Percentiles rank a stretch among this genome's conserved stretches.
Conservation (phyloP, 768 basidiomycete genomes). For the Hortiboletus campestris region DNA sequence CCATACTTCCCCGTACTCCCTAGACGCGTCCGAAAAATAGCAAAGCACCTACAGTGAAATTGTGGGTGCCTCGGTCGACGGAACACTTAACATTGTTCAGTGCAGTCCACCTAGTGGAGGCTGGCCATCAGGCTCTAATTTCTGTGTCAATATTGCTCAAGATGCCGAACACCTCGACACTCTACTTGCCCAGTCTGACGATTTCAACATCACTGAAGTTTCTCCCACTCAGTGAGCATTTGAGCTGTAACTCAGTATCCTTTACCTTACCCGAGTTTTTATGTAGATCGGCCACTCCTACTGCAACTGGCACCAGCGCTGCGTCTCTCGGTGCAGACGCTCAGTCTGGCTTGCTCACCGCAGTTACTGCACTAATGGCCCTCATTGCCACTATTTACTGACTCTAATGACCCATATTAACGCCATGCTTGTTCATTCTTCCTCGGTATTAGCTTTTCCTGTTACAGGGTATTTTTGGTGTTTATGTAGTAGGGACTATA, state of each 20-base stretch:
- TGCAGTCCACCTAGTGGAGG: slow-evolving; percentile 59
- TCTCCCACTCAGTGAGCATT: slow-evolving; percentile 22
- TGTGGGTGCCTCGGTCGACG: slow-evolving; percentile 55
- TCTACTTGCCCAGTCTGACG: slow-evolving; percentile 69
- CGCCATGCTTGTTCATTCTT: neutral
- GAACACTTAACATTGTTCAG: slow-evolving; percentile 36
- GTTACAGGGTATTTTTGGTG: neutral
- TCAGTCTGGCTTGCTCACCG: slow-evolving; percentile 34
- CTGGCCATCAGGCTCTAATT: slow-evolving; percentile 61
- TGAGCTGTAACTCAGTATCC: neutral
- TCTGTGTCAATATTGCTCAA: slow-evolving; percentile 71
- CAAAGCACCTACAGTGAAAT: slow-evolving; percentile 41
- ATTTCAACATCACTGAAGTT: slow-evolving; percentile 50
- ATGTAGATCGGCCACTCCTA: slow-evolving; percentile 10
- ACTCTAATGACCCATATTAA: slow-evolving; percentile 1
- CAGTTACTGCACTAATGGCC: slow-evolving; percentile 36
- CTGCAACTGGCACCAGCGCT: slow-evolving; percentile 26
- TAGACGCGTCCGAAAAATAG: slow-evolving; percentile 27
- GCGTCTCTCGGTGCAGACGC: slow-evolving; percentile 30
- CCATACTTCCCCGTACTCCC: neutral
- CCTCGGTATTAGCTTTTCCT: neutral
- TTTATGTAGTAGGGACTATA: neutral
- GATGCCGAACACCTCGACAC: slow-evolving; percentile 42
- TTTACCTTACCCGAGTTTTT: neutral
- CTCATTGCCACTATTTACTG: slow-evolving; percentile 26